These are phyloP conservation scores for Fomitopsis betulina DNA, from an alignment of 1,284 basidiomycete species.

Conservation along the genomic window DNA sequence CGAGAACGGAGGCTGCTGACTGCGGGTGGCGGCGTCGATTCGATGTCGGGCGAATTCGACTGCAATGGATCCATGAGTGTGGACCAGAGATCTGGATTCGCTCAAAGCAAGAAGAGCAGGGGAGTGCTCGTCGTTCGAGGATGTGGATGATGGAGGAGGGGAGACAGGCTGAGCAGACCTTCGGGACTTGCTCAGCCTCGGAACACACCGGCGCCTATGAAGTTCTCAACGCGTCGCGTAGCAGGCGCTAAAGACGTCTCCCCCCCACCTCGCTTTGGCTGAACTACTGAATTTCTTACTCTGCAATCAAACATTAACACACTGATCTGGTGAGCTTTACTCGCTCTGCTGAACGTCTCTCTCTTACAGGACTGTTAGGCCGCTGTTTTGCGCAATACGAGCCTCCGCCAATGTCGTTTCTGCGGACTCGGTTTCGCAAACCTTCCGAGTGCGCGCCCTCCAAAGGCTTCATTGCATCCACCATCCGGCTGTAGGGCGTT, in stretches of 20 bases:
- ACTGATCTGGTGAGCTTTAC: background rate
- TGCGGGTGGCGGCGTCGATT: conserved; percentile 49
- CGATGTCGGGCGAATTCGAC: conserved; percentile 23
- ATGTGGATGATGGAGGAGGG: background rate
- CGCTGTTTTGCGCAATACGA: background rate
- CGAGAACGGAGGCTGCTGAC: conserved; percentile 63
- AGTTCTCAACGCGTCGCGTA: background rate
- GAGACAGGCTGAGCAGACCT: background rate
- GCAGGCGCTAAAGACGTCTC: background rate
- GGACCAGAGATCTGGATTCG: background rate
- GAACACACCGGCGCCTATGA: background rate
- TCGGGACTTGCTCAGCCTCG: background rate
- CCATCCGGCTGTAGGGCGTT: background rate
- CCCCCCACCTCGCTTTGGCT: background rate
- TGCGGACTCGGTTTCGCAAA: background rate
- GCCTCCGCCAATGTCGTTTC: background rate
- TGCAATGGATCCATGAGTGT: conserved; percentile 11
- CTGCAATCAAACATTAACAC: background rate
- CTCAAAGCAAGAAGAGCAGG: background rate
- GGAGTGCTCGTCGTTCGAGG: background rate
- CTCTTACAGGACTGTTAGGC: background rate
- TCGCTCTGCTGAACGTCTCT: background rate
- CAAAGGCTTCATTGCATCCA: background rate
- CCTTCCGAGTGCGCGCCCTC: background rate
- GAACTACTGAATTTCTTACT: background rate